Evolutionary conservation across 129 eudicot genomes (phyloP).

Genomic region (Apium graveolens): DNA sequence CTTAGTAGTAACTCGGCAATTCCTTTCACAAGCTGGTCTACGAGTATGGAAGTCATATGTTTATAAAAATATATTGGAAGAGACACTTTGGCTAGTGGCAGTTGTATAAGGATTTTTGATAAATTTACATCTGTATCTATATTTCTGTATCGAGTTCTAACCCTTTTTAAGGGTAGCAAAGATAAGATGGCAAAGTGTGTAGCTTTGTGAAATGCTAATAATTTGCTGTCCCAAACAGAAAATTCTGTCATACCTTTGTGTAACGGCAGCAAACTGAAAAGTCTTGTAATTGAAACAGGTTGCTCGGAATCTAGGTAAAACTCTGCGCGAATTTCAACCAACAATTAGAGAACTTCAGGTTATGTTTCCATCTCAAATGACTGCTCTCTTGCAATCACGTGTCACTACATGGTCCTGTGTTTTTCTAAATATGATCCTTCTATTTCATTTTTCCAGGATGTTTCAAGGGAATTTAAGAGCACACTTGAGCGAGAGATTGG

Average conservation of each 20-base stretch:
- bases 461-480: constrained; percentile 89
- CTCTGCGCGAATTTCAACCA: constrained; percentile 80
- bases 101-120: not conserved
- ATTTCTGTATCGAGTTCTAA: not conserved
- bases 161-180: not conserved
- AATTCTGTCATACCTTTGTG: not conserved
- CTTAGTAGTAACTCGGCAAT: not conserved
- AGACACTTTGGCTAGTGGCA: not conserved
- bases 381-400: constrained; percentile 8
- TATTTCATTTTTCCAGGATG: constrained; percentile 42
- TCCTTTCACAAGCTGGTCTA: not conserved
- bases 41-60: not conserved
- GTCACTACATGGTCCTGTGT: not conserved
- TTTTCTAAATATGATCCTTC: not conserved
- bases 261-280: not conserved
- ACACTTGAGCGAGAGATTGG: constrained; percentile 91
- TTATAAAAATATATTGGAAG: not conserved
- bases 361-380: constrained; percentile 8
- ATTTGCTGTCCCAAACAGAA: not conserved
- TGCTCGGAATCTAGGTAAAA: constrained; percentile 82
- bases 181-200: not conserved
- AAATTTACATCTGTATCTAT: not conserved
- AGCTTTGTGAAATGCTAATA: not conserved
- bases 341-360: constrained; percentile 96
- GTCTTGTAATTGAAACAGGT: constrained; percentile 36